Percentiles rank a stretch among this genome's conserved stretches.
Conservation (phyloP, 2,329 filamentous ascomycete species). For the Berkeleyomyces rouxiae region DNA sequence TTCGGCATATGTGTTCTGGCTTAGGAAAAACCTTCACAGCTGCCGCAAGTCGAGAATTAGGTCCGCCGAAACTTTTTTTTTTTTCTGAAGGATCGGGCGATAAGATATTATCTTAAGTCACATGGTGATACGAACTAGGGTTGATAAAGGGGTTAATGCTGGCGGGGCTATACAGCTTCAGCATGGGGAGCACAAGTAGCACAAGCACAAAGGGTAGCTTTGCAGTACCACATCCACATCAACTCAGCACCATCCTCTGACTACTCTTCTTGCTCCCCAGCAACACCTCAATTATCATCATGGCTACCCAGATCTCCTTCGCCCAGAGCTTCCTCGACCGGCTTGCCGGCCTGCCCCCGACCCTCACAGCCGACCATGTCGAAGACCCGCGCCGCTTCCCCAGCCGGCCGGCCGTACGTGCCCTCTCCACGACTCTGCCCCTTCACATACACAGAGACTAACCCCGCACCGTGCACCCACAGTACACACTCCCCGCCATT, state of each 20-base stretch:
- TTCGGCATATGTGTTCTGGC: not conserved
- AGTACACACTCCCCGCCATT: slow-evolving; percentile 61
- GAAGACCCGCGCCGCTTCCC: slow-evolving; percentile 70
- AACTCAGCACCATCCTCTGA: not conserved
- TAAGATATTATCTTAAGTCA: slow-evolving; percentile 7
- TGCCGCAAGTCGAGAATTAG: slow-evolving; percentile 13
- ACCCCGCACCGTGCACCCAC: not conserved
- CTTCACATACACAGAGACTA: slow-evolving; percentile 9
- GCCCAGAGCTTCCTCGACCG: slow-evolving; percentile 67
- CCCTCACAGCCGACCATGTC: slow-evolving; percentile 78
- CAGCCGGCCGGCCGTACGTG: slow-evolving; percentile 52
- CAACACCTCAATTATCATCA: not conserved
- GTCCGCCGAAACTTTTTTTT: slow-evolving; percentile 28
- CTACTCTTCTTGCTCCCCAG: not conserved
- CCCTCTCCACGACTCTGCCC: not conserved
- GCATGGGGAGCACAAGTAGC: not conserved
- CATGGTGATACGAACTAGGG: slow-evolving; percentile 3
- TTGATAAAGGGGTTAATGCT: not conserved
- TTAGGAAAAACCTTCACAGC: not conserved
- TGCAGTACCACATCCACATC: too few species aligned
- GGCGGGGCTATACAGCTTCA: not conserved
- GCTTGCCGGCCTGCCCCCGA: slow-evolving; percentile 62
- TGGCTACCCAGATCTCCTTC: slow-evolving; percentile 57
- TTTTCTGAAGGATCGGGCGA: slow-evolving; percentile 14
- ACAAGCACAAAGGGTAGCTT: not conserved